Evolutionary conservation across 192 early-diverging fungal species (phyloP).

Genomic region (Phycomyces nitens): DNA sequence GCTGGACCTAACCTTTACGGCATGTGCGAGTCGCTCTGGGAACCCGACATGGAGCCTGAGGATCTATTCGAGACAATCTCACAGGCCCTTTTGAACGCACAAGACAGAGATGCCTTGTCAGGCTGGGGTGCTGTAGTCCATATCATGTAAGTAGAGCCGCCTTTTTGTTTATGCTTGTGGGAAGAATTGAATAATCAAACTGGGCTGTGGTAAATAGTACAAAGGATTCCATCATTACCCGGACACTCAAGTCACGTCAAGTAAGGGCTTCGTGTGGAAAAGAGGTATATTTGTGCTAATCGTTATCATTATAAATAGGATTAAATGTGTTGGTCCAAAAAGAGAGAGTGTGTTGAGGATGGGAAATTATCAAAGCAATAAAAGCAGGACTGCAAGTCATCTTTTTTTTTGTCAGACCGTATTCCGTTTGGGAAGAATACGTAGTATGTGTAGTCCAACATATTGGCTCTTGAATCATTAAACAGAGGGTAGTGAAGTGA

Average conservation of each 20-base stretch:
- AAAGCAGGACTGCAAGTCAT: too few relatives aligned
- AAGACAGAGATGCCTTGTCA: constrained; percentile 89
- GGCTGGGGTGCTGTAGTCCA: constrained; percentile 98
- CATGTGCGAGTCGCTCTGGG: constrained; percentile 97
- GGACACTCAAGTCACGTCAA: constrained; percentile 77
- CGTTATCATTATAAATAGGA: too few relatives aligned
- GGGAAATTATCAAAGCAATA: too few relatives aligned
- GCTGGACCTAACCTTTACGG: constrained; percentile 85
- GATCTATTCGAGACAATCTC: constrained; percentile 97
- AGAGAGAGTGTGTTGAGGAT: too few relatives aligned
- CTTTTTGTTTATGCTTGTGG: neutral
- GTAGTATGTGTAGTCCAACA: too few relatives aligned
- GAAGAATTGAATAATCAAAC: neutral
- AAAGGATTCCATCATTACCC: constrained; percentile 78
- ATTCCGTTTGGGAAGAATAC: too few relatives aligned
- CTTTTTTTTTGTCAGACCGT: too few relatives aligned
- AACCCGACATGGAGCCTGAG: constrained; percentile 94
- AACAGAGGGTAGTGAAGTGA: too few relatives aligned
- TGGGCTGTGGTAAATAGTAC: constrained; percentile 47
- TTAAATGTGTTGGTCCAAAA: too few relatives aligned
- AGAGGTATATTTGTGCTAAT: too few relatives aligned
- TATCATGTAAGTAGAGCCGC: constrained; percentile 62
- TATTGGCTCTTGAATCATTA: too few relatives aligned
- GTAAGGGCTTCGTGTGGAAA: too few relatives aligned
- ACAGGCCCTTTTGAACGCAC: constrained; percentile 89